Evolutionary conservation across 306 rosid species (phyloP).

Genomic region (Begonia fuchsioides): DNA sequence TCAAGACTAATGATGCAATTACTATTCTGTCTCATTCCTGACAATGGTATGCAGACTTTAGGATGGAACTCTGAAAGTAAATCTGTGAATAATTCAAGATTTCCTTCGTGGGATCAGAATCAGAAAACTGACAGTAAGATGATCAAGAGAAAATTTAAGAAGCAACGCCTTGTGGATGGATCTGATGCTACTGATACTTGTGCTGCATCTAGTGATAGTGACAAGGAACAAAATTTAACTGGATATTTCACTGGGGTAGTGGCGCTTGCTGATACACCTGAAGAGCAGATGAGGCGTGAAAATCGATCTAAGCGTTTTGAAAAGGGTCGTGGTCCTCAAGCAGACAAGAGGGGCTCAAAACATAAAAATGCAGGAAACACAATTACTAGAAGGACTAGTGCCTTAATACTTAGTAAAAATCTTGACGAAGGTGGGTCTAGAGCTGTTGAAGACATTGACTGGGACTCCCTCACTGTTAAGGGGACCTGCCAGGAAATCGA

Average conservation of each 20-base stretch:
- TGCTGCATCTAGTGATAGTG: slow-evolving; percentile 80
- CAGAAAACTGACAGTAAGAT: slow-evolving; percentile 44
- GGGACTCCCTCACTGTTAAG: slow-evolving; percentile 98
- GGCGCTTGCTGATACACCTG: slow-evolving; percentile 63
- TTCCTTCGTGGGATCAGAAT: slow-evolving; percentile 38
- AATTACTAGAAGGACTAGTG: slow-evolving; percentile 70
- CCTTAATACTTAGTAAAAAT: slow-evolving; percentile 56
- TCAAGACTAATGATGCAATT: not conserved
- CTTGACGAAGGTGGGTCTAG: slow-evolving; percentile 61
- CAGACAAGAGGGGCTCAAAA: slow-evolving; percentile 39
- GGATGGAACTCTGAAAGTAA: slow-evolving; percentile 40
- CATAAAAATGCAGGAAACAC: slow-evolving; percentile 46
- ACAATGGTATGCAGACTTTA: slow-evolving; percentile 31
- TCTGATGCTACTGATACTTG: slow-evolving; percentile 37
- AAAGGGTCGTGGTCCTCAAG: slow-evolving; percentile 51
- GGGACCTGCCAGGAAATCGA: slow-evolving; percentile 98
- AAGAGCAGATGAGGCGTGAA: slow-evolving; percentile 89
- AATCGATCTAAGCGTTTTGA: slow-evolving; percentile 90
- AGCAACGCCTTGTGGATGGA: slow-evolving; percentile 59
- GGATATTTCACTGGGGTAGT: slow-evolving; percentile 58
- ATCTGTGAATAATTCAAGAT: slow-evolving; percentile 35
- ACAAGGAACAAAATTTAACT: slow-evolving; percentile 63
- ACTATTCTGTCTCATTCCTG: slow-evolving; percentile 2
- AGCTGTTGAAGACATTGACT: slow-evolving; percentile 98
- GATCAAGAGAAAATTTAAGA: slow-evolving; percentile 51